phyloP scores from a whole-genome alignment of 2,329 filamentous ascomycete species.

The Colletotrichum sp. region DNA sequence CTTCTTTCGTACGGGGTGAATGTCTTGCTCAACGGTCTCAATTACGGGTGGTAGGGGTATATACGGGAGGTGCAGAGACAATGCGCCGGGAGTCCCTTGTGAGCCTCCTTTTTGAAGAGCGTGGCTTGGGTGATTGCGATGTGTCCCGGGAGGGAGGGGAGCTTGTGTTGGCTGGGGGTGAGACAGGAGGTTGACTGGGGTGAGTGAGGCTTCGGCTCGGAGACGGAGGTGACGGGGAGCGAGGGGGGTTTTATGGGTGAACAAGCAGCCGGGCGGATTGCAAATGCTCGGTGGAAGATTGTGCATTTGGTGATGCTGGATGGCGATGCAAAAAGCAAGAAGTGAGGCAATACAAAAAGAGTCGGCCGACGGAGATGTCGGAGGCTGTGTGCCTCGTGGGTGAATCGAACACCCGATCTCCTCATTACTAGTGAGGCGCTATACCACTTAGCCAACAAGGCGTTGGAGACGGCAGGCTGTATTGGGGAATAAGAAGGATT shows the following conservation, averaged over 20 bases:
- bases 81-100: neutral
- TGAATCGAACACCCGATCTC: slow-evolving; percentile 17
- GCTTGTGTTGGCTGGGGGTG: neutral
- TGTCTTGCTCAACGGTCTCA: neutral
- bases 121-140: neutral
- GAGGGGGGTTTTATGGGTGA: neutral
- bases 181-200: neutral
- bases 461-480: neutral
- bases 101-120: neutral
- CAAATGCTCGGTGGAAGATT: too few species aligned
- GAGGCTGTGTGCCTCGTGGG: neutral
- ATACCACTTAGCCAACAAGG: neutral
- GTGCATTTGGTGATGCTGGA: neutral
- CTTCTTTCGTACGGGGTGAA: neutral
- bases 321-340: neutral
- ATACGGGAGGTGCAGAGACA: neutral
- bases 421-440: slow-evolving; percentile 20
- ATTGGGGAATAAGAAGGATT: accelerated
- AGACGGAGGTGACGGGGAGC: neutral
- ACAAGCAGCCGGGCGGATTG: too few species aligned
- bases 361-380: neutral
- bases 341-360: neutral
- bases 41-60: neutral
- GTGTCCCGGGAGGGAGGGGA: neutral
- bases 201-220: neutral